Evolutionary conservation across 2,329 filamentous ascomycete genomes (phyloP), one percentile per base, ranked within the genome.

Genomic region (Fusarium acutatum): DNA sequence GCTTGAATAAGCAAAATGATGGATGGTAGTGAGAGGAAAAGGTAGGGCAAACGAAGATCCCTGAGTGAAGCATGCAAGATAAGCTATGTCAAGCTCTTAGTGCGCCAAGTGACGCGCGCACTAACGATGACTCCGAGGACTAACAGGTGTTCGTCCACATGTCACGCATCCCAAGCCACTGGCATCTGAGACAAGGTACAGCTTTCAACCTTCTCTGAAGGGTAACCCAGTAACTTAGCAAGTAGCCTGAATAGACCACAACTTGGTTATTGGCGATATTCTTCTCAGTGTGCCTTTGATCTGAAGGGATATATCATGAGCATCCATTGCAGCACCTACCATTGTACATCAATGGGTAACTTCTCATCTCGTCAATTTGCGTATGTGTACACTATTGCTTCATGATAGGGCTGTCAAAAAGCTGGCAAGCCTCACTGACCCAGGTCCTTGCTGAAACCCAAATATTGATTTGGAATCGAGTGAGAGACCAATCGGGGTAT

Each of bases 81-180:
- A 63, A 69, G 58, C 64, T 62, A 37, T 59, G 46, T n/a, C 50
- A 40, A 54, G 49, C 57, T 69, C 72, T 60, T 74, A 72, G 72
- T 60, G 72, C 43, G 60, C 57, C 71, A 65, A 69, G 68, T 50
- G 59, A 65, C 65, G 30, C 53, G 64, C 58, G 28, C 41, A 58
- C 69, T 69, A 65, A 40, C 18, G 32, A 54, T 67, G 49, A 67
- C 61, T 47, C 24, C 20, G n/a, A 38, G 57, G 44, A 30, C 66
- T 32, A 63, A 68, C 47, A 56, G 34, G 37, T 44, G 26, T 41
- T 54, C n/a, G 5, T 54, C 20, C 35, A 41, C 28, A 64, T 59
- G 59, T 44, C 59, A 59, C 67, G 41, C 56, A 43, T 60, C 52
- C 40, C 64, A 18, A 66, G 24, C 32, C 46, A 64, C 22, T 52